A percentile compares a stretch with the other conserved stretches of the same genome.
Conservation (phyloP, 441 rosid genomes). For the Aleurites moluccanus region DNA sequence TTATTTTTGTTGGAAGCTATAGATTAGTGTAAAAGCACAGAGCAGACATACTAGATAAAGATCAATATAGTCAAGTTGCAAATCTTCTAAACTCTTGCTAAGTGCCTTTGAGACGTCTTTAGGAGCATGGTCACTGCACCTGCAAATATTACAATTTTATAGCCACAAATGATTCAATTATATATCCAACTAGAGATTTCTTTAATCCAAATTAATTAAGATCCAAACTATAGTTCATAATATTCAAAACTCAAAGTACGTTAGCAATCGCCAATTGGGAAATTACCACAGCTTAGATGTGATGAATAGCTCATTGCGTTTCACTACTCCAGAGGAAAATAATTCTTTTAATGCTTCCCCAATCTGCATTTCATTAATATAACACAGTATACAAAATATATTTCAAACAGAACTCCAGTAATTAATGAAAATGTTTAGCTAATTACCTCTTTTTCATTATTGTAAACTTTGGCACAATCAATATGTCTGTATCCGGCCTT, state of each 20-base stretch:
- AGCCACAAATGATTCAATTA: not conserved
- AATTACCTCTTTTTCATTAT: conserved; percentile 45
- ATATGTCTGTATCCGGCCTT: conserved; percentile 52
- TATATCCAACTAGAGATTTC: not conserved
- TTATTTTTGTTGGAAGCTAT: not conserved
- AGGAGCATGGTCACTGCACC: conserved; percentile 52
- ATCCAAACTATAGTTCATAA: not conserved
- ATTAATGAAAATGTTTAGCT: not conserved
- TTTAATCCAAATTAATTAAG: not conserved
- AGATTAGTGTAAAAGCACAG: not conserved
- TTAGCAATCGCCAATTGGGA: not conserved
- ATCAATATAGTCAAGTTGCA: conserved; percentile 56
- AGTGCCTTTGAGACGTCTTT: conserved; percentile 54
- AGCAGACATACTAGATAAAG: conserved; percentile 44
- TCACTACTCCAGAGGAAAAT: conserved; percentile 44
- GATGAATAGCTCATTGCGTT: conserved; percentile 48
- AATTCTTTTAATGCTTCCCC: conserved; percentile 48
- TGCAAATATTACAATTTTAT: conserved; percentile 22
- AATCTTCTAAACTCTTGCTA: conserved; percentile 40
- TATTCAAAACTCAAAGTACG: not conserved
- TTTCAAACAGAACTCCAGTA: not conserved
- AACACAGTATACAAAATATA: not conserved
- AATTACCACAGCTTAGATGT: conserved; percentile 55
- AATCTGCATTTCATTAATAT: conserved; percentile 36
- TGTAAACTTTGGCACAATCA: conserved; percentile 44